A percentile compares a stretch with the other conserved stretches of the same genome.
These are phyloP conservation scores for Gracilaria gracilis DNA, from an alignment of 23 red algal species.

Conservation along the genomic window DNA sequence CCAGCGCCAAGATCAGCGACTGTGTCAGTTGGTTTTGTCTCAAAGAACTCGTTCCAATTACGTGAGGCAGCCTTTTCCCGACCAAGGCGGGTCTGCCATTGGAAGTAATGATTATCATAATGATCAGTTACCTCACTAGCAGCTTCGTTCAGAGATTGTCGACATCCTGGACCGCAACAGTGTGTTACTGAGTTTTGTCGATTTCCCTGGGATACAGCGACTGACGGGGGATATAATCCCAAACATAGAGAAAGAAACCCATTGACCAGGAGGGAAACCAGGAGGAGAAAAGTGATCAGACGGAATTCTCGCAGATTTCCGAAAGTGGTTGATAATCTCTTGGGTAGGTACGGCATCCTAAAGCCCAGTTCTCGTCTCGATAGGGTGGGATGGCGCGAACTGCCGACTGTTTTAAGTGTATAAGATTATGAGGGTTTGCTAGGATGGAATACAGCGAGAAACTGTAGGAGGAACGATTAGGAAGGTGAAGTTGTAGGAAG, in stretches of 20 bases:
- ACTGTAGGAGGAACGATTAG: too few relatives aligned
- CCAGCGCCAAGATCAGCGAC: constrained; percentile 57
- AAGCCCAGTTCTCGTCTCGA: too few relatives aligned
- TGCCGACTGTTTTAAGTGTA: too few relatives aligned
- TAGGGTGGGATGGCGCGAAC: too few relatives aligned
- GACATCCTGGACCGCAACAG: constrained; percentile 55
- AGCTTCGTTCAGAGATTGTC: neutral
- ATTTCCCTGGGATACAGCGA: neutral
- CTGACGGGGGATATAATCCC: neutral
- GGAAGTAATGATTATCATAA: constrained; percentile 52
- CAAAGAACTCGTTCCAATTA: constrained; percentile 20
- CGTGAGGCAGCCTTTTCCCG: constrained; percentile 6
- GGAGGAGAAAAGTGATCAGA: constrained; percentile 1
- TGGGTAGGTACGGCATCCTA: neutral
- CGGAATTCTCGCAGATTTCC: neutral
- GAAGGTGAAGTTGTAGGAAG: too few relatives aligned
- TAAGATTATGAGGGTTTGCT: too few relatives aligned
- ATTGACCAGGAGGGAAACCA: constrained; percentile 6
- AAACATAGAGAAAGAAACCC: too few relatives aligned
- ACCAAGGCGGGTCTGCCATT: constrained; percentile 44
- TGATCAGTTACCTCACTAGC: neutral
- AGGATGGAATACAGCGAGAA: too few relatives aligned
- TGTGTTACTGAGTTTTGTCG: neutral
- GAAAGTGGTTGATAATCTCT: neutral
- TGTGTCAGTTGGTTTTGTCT: constrained; percentile 4